These are phyloP conservation scores for Lachancea waltii DNA, from an alignment of 805 yeast species.

Conservation along the genomic window DNA sequence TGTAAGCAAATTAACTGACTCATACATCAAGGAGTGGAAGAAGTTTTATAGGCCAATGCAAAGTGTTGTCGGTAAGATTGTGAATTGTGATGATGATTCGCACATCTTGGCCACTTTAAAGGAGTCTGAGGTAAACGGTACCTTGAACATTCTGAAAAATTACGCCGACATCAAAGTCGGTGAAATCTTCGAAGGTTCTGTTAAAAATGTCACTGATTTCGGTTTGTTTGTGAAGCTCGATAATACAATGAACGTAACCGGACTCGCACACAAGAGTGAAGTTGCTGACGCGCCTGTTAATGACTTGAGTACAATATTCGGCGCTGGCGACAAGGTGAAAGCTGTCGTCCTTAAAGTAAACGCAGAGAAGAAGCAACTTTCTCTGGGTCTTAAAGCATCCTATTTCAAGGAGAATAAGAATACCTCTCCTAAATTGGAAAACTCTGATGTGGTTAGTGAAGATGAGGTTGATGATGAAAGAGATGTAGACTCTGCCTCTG, in stretches of 20 bases:
- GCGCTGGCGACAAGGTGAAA: slow-evolving; percentile 86
- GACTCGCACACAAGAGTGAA: slow-evolving; percentile 81
- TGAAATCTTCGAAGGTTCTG: slow-evolving; percentile 68
- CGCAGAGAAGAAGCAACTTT: slow-evolving; percentile 60
- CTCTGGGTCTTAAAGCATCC: slow-evolving; percentile 93
- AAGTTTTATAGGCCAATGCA: slow-evolving; percentile 64
- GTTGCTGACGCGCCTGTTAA: slow-evolving; percentile 62
- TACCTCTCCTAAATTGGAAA: too few species aligned
- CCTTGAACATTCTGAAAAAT: slow-evolving; percentile 47
- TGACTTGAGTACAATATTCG: slow-evolving; percentile 60
- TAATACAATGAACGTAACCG: slow-evolving; percentile 67
- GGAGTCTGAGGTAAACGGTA: slow-evolving; percentile 73
- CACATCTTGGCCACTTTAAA: slow-evolving; percentile 73
- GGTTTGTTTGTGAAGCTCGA: slow-evolving; percentile 87
- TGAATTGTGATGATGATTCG: slow-evolving; percentile 53
- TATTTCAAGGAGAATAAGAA: slow-evolving; percentile 50
- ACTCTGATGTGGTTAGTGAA: too few species aligned
- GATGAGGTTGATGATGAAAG: slow-evolving; percentile 2
- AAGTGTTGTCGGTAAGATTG: slow-evolving; percentile 65
- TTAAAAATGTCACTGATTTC: slow-evolving; percentile 71
- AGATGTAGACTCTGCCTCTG: slow-evolving; percentile 4
- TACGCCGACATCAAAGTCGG: slow-evolving; percentile 66
- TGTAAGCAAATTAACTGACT: slow-evolving; percentile 74
- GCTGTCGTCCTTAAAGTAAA: slow-evolving; percentile 68
- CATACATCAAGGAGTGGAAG: slow-evolving; percentile 83